Percentiles rank a stretch among this genome's conserved stretches.
These are phyloP conservation scores for sweet orange (Citrus sinensis) DNA, from an alignment of 345 rosid genomes.

Conservation along the genomic window DNA sequence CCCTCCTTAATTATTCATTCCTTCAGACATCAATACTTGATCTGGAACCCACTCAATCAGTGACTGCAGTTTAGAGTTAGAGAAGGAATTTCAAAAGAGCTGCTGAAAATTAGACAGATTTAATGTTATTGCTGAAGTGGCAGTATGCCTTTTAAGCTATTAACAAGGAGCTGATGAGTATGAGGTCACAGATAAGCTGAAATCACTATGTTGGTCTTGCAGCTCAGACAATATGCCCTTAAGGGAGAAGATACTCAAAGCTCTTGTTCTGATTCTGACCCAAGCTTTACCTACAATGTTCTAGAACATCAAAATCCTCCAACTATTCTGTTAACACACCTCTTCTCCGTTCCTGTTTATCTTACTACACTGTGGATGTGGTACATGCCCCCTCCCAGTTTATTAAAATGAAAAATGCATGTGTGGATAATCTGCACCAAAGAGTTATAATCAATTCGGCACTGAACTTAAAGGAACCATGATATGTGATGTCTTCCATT, in stretches of 20 bases:
- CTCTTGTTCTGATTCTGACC: background rate
- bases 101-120: background rate
- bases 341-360: background rate
- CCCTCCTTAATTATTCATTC: background rate
- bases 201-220: background rate
- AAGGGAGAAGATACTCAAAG: background rate
- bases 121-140: background rate
- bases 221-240: background rate
- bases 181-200: background rate
- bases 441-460: background rate
- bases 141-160: background rate
- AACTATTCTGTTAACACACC: background rate
- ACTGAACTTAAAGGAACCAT: background rate
- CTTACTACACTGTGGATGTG: background rate
- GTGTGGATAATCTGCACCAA: background rate
- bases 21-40: background rate
- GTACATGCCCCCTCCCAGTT: background rate
- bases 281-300: background rate
- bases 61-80: background rate
- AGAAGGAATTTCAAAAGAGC: background rate
- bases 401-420: background rate
- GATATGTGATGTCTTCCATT: background rate
- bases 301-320: background rate
- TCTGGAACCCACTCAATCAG: background rate
- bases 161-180: background rate